These are phyloP conservation scores for Sequoia sempervirens DNA, from an alignment of 75 land plant genomes.

Conservation along the genomic window DNA sequence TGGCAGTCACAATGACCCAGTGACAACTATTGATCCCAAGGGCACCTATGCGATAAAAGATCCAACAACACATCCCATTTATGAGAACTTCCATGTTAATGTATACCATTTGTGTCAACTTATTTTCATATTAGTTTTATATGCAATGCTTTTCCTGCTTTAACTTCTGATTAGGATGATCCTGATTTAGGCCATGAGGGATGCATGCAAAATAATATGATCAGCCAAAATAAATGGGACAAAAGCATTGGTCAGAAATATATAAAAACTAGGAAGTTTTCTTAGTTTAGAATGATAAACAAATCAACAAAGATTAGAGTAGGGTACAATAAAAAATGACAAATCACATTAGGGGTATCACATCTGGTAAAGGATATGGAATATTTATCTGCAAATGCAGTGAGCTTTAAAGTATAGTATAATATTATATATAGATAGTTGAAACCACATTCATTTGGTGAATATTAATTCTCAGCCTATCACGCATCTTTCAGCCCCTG, in stretches of 20 bases:
- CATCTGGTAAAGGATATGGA: not conserved
- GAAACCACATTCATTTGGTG: not conserved
- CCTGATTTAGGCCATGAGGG: not conserved
- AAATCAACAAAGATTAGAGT: not conserved
- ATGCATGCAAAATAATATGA: not conserved
- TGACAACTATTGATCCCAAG: conserved; percentile 59
- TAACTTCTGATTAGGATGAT: not conserved
- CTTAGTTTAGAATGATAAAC: not conserved
- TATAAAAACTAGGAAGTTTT: not conserved
- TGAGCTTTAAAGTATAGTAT: not conserved
- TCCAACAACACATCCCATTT: conserved; percentile 81
- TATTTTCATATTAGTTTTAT: not conserved
- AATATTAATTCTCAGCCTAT: too few species aligned
- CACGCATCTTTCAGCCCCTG: not conserved
- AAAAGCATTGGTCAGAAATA: not conserved
- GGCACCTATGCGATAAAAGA: conserved; percentile 51
- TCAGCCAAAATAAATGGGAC: not conserved
- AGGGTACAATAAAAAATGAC: not conserved
- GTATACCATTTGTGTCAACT: conserved; percentile 24
- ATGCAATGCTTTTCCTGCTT: not conserved
- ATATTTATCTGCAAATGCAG: not conserved
- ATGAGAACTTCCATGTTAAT: conserved; percentile 87
- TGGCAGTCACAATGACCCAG: conserved; percentile 68
- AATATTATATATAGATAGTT: not conserved
- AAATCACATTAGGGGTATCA: not conserved